Evolutionary conservation across 805 yeast genomes (phyloP).

Genomic region (Isabelozyma gotoi): DNA sequence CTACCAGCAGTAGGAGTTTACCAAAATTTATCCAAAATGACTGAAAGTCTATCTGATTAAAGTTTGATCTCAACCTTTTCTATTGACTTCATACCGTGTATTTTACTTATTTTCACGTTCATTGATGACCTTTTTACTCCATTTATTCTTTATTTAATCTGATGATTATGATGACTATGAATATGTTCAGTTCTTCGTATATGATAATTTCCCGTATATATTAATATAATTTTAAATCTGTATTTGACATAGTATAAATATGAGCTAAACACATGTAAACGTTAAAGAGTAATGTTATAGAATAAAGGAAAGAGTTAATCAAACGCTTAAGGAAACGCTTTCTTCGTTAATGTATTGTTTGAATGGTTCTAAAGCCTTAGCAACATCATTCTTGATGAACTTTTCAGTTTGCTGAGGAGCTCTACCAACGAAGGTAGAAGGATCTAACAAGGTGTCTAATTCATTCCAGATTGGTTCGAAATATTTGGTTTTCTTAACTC

Average conservation of each 20-base stretch:
- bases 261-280: neutral
- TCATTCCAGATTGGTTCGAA: slow-evolving; percentile 88
- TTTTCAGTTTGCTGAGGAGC: slow-evolving; percentile 98
- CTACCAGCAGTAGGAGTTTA: neutral
- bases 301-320: too few relatives aligned
- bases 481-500: slow-evolving; percentile 73
- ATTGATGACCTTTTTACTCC: too few relatives aligned
- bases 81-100: neutral
- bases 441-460: slow-evolving; percentile 79
- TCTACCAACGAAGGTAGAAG: slow-evolving; percentile 94
- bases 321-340: slow-evolving; percentile 79
- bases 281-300: too few relatives aligned
- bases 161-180: too few relatives aligned
- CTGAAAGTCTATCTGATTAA: too few relatives aligned
- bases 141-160: too few relatives aligned
- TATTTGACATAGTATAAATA: too few relatives aligned
- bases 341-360: slow-evolving; percentile 58
- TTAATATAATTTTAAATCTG: too few relatives aligned
- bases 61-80: neutral
- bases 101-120: too few relatives aligned
- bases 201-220: too few relatives aligned
- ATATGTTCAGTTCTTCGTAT: too few relatives aligned
- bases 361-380: slow-evolving; percentile 74
- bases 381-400: slow-evolving; percentile 82
- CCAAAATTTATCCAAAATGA: too few relatives aligned